phyloP scores from a whole-genome alignment of 371 early-diverging fungal genomes.

The Mortierella sp. region DNA sequence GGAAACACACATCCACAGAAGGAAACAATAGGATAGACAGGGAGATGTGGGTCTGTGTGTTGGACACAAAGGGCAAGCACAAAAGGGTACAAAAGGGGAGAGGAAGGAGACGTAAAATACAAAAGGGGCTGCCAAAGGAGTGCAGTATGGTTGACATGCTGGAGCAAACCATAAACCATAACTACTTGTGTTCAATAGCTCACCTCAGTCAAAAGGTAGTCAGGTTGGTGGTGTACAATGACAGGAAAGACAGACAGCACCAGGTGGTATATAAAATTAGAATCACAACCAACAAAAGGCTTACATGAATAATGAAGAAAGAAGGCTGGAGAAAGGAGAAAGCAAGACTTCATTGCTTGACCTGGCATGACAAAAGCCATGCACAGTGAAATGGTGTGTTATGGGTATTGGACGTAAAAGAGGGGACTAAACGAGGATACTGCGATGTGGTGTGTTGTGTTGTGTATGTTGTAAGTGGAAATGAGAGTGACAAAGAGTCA shows the following conservation, averaged over 20 bases:
- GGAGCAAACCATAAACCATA: not conserved
- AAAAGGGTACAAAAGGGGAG: not conserved
- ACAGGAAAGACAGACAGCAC: not conserved
- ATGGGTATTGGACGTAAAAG: no score
- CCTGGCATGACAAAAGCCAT: not conserved
- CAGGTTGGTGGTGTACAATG: not conserved
- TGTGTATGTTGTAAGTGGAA: not conserved
- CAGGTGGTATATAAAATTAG: slow-evolving; percentile 1
- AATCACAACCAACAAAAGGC: not conserved
- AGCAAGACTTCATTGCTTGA: not conserved
- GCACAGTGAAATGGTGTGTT: not conserved
- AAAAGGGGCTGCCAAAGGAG: slow-evolving; percentile 1
- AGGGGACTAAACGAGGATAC: not conserved
- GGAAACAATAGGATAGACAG: not conserved
- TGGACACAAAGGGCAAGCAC: not conserved
- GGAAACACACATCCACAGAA: not conserved
- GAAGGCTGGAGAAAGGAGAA: not conserved
- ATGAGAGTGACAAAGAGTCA: not conserved
- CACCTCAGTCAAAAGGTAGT: not conserved
- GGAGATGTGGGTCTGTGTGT: not conserved
- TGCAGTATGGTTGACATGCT: not conserved
- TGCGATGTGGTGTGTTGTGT: not conserved
- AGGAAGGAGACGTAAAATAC: not conserved
- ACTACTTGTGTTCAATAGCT: no score
- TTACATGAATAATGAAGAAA: not conserved